phyloP scores from a whole-genome alignment of 2,329 filamentous ascomycete species.

The Nemania sp. region DNA sequence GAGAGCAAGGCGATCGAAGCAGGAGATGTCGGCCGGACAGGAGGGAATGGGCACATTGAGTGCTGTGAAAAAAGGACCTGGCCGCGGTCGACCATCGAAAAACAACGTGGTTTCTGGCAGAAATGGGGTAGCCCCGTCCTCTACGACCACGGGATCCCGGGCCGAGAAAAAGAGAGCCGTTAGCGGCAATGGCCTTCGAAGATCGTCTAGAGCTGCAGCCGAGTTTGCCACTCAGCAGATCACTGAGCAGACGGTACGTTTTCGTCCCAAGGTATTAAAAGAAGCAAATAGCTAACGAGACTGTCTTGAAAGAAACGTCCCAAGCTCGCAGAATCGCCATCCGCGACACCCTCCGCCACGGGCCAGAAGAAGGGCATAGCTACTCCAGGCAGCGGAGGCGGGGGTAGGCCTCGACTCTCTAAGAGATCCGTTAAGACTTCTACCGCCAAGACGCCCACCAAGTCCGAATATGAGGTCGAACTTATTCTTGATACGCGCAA shows the following conservation, averaged over 20 bases:
- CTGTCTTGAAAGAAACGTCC: conserved; percentile 24
- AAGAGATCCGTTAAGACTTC: background rate
- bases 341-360: conserved; percentile 5
- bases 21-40: too few species aligned
- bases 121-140: background rate
- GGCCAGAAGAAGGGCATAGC: conserved; percentile 20
- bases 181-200: conserved; percentile 5
- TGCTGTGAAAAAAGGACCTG: background rate
- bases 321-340: conserved; percentile 6
- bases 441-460: conserved; percentile 27
- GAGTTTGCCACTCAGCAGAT: conserved; percentile 36
- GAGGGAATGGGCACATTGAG: too few species aligned
- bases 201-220: conserved; percentile 38
- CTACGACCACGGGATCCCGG: background rate
- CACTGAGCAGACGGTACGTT: conserved; percentile 35
- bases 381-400: conserved; percentile 19
- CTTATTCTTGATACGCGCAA: conserved; percentile 56
- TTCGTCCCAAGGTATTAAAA: background rate
- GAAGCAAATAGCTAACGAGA: conserved; percentile 23
- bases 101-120: background rate
- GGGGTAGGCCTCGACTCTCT: background rate
- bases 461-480: conserved; percentile 60
- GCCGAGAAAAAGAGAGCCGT: conserved; percentile 28
- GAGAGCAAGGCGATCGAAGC: too few species aligned
- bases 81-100: conserved; percentile 15